These are phyloP conservation scores for Violaceomyces palustris DNA, from an alignment of 1,284 basidiomycete species.

Conservation along the genomic window DNA sequence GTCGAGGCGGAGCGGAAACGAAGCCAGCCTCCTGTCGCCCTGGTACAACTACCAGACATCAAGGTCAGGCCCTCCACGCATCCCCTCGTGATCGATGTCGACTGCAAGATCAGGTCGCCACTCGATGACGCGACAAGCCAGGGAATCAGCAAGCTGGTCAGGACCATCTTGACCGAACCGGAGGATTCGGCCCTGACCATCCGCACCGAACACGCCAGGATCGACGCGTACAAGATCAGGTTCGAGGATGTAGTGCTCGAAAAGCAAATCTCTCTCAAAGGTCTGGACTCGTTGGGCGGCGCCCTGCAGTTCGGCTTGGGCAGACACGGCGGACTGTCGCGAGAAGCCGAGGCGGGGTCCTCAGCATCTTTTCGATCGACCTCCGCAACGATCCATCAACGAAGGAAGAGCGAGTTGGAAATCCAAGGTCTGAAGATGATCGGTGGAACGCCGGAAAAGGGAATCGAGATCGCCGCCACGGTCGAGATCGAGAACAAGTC, in stretches of 20 bases:
- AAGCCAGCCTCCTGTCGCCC: too few relatives aligned
- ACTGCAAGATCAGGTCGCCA: conserved; percentile 4
- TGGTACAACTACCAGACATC: conserved; percentile 11
- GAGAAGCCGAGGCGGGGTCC: too few relatives aligned
- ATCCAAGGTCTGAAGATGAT: conserved; percentile 24
- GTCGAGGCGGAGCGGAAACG: too few relatives aligned
- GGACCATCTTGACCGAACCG: conserved; percentile 6
- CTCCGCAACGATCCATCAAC: conserved; percentile 5
- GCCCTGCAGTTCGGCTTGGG: conserved; percentile 8
- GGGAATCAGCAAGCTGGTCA: conserved; percentile 14
- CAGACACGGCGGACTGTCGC: too few relatives aligned
- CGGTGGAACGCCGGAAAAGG: conserved; percentile 17
- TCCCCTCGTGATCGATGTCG: conserved; percentile 6
- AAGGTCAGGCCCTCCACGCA: conserved; percentile 13
- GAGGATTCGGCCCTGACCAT: conserved; percentile 5
- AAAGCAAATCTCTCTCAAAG: conserved; percentile 22
- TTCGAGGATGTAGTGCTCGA: conserved; percentile 27
- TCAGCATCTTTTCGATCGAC: background rate
- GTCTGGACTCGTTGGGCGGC: conserved; percentile 25
- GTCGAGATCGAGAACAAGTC: conserved; percentile 26
- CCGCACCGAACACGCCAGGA: conserved; percentile 11
- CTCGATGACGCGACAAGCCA: background rate
- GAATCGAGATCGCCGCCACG: conserved; percentile 23
- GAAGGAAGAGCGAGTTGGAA: background rate
- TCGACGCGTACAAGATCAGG: conserved; percentile 37